Evolutionary conservation across 139 green algal genomes (phyloP), one percentile per base, ranked within the genome.

Genomic region (Chlorella sorokiniana): DNA sequence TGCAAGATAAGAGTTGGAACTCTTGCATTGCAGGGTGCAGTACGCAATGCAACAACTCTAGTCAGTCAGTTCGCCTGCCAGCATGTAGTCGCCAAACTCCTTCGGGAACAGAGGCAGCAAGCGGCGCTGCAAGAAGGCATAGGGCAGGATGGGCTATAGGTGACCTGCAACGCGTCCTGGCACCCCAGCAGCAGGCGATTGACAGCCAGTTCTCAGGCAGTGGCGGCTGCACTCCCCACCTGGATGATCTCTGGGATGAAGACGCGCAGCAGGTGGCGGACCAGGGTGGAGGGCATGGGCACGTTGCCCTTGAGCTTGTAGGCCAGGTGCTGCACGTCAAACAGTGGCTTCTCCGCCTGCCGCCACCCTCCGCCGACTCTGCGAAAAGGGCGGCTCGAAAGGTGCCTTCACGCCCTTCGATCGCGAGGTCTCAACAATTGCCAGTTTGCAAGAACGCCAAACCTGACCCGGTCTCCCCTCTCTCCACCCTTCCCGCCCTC

Each of bases 31-130:
- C n/a, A n/a, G n/a, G n/a, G n/a, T n/a, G n/a, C n/a, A n/a, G n/a
- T n/a, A n/a, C n/a, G n/a, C n/a, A n/a, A n/a, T 31, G 83, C 83
- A 72, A 86, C 59, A 90, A 74, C 20, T 76, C 56, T 41, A 68
- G 59, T 11, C 33, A 31, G 0, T 74, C 83, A 62, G 65, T 74
- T 35, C 67, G 23, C 81, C 79, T 31, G 82, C 78, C 42, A 91
- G 69, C 62, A 94, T 70, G 78, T 91, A 94, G 35, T 87, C 56
- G 0, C 91, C 91, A 59, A 94, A 81, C 77, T 94, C 91, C 18
- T 67, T 68, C 4, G 90, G 91, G 59, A 94, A 83, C 40, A 85
- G 37, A 0, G 44, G 77, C 54, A 92, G 83, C 54, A 94, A 68
- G 40, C 81, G 85, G 59, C 79, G 75, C 75, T 81, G 70, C 70